A percentile compares a stretch with the other conserved stretches of the same genome.
These are phyloP conservation scores for Aphanoascus verrucosus DNA, from an alignment of 2,329 filamentous ascomycete species.

Conservation along the genomic window DNA sequence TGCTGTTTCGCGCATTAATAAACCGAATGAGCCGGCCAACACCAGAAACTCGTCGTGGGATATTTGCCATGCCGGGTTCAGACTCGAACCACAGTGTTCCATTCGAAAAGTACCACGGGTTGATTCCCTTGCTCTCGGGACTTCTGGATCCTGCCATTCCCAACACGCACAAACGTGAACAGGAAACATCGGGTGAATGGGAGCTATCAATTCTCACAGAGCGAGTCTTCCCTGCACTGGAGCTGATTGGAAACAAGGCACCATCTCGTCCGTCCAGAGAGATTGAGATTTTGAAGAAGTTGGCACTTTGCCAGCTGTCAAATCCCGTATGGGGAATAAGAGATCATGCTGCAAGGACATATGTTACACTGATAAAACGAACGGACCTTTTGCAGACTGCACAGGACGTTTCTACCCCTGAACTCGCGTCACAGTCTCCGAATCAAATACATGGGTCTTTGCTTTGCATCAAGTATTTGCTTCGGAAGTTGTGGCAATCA, in stretches of 20 bases:
- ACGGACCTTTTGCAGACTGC: conserved; percentile 25
- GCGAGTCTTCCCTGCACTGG: conserved; percentile 37
- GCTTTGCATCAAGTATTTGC: conserved; percentile 31
- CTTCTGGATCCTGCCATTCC: conserved; percentile 21
- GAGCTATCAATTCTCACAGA: conserved; percentile 31
- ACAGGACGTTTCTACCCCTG: conserved; percentile 19
- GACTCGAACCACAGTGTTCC: conserved; percentile 32
- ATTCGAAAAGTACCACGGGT: conserved; percentile 33
- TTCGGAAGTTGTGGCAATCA: conserved; percentile 27
- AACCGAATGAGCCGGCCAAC: conserved; percentile 45
- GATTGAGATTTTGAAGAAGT: conserved; percentile 24
- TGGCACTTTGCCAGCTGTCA: conserved; percentile 31
- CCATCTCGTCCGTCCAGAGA: conserved; percentile 27
- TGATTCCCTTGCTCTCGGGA: conserved; percentile 28
- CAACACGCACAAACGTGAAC: background rate
- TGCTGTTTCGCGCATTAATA: conserved; percentile 78
- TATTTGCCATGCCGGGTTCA: conserved; percentile 24
- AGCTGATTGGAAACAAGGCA: conserved; percentile 37
- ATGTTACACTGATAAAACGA: conserved; percentile 30
- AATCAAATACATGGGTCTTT: conserved; percentile 34
- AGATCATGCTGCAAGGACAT: conserved; percentile 38
- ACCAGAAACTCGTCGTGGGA: conserved; percentile 27
- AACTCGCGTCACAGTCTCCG: conserved; percentile 18
- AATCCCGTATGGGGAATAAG: conserved; percentile 38
- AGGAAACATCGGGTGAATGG: conserved; percentile 7